phyloP scores from a whole-genome alignment of 768 basidiomycete genomes.

The Gyrodon lividus region DNA sequence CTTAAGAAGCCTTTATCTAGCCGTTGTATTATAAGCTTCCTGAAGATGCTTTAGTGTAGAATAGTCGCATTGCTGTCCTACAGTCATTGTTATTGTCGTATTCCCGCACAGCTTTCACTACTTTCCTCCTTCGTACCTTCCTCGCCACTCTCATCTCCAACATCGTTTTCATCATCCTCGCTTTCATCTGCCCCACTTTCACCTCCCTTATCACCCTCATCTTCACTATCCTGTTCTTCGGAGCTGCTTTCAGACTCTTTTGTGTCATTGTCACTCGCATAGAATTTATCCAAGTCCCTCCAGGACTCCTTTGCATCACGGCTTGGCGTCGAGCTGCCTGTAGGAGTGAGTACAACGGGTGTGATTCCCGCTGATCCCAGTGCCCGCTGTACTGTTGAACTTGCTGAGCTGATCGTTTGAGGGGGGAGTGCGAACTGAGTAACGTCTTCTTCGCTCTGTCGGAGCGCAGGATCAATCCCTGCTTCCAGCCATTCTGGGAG shows the following conservation, averaged over 20 bases:
- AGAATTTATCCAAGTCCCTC: slow-evolving; percentile 73
- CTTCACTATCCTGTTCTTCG: slow-evolving; percentile 35
- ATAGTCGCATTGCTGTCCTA: neutral
- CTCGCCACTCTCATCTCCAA: slow-evolving; percentile 31
- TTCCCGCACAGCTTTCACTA: slow-evolving; percentile 13
- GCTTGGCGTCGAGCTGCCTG: slow-evolving; percentile 44
- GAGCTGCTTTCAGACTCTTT: slow-evolving; percentile 33
- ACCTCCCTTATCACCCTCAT: slow-evolving; percentile 20
- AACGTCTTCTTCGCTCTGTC: slow-evolving; percentile 63
- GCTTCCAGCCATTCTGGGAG: slow-evolving; percentile 88
- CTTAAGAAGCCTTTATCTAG: slow-evolving; percentile 21
- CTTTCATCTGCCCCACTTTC: slow-evolving; percentile 20
- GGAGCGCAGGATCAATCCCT: slow-evolving; percentile 75
- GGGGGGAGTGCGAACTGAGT: slow-evolving; percentile 29
- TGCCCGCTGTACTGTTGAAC: slow-evolving; percentile 24
- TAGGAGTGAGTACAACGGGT: slow-evolving; percentile 60
- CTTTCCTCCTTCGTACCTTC: slow-evolving; percentile 23
- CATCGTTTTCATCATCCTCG: slow-evolving; percentile 21
- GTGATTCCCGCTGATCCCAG: slow-evolving; percentile 33
- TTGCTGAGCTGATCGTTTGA: slow-evolving; percentile 42
- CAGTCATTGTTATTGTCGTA: slow-evolving; percentile 11
- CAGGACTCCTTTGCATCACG: slow-evolving; percentile 47
- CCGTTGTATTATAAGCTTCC: slow-evolving; percentile 57
- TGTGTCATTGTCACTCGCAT: slow-evolving; percentile 44
- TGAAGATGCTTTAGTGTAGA: slow-evolving; percentile 40